A percentile compares a stretch with the other conserved stretches of the same genome.
These are phyloP conservation scores for Lactarius deliciosus DNA, from an alignment of 768 basidiomycete species.

Conservation along the genomic window DNA sequence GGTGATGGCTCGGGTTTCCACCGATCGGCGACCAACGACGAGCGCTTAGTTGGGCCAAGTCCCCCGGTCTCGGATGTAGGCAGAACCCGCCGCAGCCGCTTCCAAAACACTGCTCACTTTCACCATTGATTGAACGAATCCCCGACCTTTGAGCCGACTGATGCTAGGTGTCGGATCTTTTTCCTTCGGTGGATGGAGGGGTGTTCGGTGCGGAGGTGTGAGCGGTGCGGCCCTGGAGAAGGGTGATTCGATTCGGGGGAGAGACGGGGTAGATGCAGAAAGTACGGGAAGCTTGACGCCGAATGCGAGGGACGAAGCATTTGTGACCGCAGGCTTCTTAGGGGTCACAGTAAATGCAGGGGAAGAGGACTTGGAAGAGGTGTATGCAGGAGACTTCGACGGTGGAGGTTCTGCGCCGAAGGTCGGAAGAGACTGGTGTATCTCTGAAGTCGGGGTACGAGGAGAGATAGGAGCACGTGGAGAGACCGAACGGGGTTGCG, in stretches of 20 bases:
- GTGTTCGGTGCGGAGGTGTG: slow-evolving; percentile 52
- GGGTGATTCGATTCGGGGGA: slow-evolving; percentile 56
- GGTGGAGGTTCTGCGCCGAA: not conserved
- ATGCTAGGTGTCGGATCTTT: slow-evolving; percentile 83
- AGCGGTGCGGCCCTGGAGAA: slow-evolving; percentile 46
- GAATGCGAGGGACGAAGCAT: slow-evolving; percentile 33
- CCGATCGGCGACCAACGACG: slow-evolving; percentile 18
- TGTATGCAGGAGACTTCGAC: slow-evolving; percentile 22
- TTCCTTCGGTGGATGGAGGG: slow-evolving; percentile 47
- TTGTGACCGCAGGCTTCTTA: slow-evolving; percentile 34
- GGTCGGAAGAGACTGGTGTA: not conserved
- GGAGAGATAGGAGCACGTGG: slow-evolving; percentile 2
- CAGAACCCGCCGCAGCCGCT: slow-evolving; percentile 36
- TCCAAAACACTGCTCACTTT: slow-evolving; percentile 62
- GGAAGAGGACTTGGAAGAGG: slow-evolving; percentile 22
- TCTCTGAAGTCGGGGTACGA: slow-evolving; percentile 11
- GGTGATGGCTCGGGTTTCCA: slow-evolving; percentile 25
- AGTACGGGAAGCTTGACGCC: slow-evolving; percentile 30
- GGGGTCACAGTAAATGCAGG: slow-evolving; percentile 29
- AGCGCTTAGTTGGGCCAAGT: slow-evolving; percentile 8
- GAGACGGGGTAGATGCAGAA: slow-evolving; percentile 35
- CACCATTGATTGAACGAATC: slow-evolving; percentile 83
- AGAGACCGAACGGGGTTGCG: slow-evolving; percentile 11
- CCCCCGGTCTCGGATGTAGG: slow-evolving; percentile 33
- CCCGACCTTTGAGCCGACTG: slow-evolving; percentile 78